Base-by-base conservation (phyloP, 73 alveolate species). In the Diophrys sp. region DNA sequence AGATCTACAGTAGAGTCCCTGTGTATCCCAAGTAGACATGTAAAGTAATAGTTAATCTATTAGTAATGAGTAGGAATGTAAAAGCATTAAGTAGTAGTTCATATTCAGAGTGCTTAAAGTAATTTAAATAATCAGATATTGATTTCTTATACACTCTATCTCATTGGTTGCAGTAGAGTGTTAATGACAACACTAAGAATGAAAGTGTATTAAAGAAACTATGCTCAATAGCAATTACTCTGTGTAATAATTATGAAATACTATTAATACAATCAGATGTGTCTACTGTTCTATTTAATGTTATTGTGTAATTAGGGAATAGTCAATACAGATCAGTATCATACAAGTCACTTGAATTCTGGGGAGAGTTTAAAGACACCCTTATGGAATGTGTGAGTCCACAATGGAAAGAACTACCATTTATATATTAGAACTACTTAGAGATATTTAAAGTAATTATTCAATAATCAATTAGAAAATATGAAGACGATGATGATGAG, bases 321-420 rank as follows among this genome's bases (percentile, higher is more conserved):
- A 75, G 24, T 55, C 33, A 31, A 82, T 26, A 68, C 62, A 26
- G 75, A 24, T 72, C 26, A 68, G 67, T 82, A 5, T 82, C 90
- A 2, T 75, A 74, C 29, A 24, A 55, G 18, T 24, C 84, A 28
- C 56, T 82, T 24, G 70, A 75, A 33, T 82, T 82, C 72, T 82
- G 90, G 90, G 90, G 71, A 24, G 90, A 82, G 67, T 82, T 82
- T 68, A 82, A 82, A 44, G 80, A 82, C 31, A 82, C 90, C 8
- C 27, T 80, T 32, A 1, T 29, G 0, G 54, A 80, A 80, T 2
- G 23, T 26, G 33, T 80, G 44, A n/a, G n/a, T n/a, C 78, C 70
- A 14, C 74, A 82, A 32, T 53, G 57, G 23, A 31, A 31, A 11
- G n/a, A 31, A 26, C 32, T 71, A 25, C 74, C 73, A 53, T 68